A percentile compares a stretch with the other conserved stretches of the same genome.
Evolutionary conservation across 768 basidiomycete species (phyloP).

Genomic region (Obba rivulosa): DNA sequence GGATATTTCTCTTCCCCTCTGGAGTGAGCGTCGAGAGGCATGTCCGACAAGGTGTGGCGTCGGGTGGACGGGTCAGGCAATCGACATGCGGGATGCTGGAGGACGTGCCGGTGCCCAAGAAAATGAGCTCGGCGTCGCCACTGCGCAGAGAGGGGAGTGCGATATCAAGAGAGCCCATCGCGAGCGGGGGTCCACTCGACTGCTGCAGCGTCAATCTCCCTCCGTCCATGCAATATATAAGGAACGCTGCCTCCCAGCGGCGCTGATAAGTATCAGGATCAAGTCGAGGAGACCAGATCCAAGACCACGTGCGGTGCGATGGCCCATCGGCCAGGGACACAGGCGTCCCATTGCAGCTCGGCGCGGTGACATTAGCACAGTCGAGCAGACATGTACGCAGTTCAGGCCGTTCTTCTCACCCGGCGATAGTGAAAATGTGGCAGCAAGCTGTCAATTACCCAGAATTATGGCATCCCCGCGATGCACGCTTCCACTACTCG

Average conservation of each 20-base stretch:
- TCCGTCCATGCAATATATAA: not conserved
- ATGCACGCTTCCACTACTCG: no score
- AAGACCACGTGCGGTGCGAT: not conserved
- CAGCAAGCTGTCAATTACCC: no score
- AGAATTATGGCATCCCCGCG: no score
- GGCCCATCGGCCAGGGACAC: not conserved
- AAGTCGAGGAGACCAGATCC: not conserved
- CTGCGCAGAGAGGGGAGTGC: not conserved
- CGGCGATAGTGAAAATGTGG: no score
- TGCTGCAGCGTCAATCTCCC: not conserved
- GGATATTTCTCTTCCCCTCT: conserved; percentile 75
- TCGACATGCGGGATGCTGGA: conserved; percentile 61
- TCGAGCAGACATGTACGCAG: no score
- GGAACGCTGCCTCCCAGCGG: not conserved
- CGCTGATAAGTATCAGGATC: not conserved
- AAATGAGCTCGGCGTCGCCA: conserved; percentile 54
- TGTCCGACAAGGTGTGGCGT: conserved; percentile 47
- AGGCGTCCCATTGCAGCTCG: no score
- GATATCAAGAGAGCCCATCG: conserved; percentile 12
- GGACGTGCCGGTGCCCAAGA: conserved; percentile 82
- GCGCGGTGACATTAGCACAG: no score
- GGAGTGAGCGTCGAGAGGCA: conserved; percentile 63
- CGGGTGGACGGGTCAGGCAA: conserved; percentile 70
- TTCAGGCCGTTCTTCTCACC: no score
- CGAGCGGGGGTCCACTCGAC: not conserved